Base-by-base conservation (phyloP, 1,284 basidiomycete genomes). In the Ustilago sp. region DNA sequence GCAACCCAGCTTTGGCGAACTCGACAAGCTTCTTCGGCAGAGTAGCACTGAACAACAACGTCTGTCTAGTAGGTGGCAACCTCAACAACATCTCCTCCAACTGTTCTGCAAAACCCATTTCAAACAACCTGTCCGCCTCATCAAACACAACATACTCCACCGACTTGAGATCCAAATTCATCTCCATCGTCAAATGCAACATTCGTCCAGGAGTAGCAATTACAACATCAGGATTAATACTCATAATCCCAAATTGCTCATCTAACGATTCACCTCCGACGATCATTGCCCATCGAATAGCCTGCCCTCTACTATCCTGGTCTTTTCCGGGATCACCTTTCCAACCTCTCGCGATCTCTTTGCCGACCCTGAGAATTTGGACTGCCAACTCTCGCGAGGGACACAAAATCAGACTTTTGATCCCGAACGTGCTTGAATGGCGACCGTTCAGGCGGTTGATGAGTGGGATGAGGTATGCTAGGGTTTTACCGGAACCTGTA, bases 401-500 rank as follows among this genome's bases (percentile, higher is more conserved):
- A 35, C 96, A 90, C 43, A 99, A 88, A 61, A 99, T 93, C 51
- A 99, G 87, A 17, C 93, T 93, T 56, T 95, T 90, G 17, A 94
- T 91, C 52, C 95, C 96, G 77, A 95, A 94, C 0, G 90, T 88
- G 12, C 90, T 90, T 4, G 91, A 90, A 85, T 97, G 95, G 17
- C 91, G 88, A 17, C 93, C 93, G 31, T 93, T 91, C 11, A 99
- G 90, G 32, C 93, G 90, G 74, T 97, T 93, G 0, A 98, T 89
- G 13, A 99, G 89, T 52, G 97, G 97, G 23, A 99, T 89, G 88
- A 99, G 91, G 87, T 97, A 99, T 41, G 96, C 96, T 34, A 99
- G 90, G 13, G 96, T 98, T 88, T 99, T 99, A 72, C 97, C 97
- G 0, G 95, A 98, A 64, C 97, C 97, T 0, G 97, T 99, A 19